Evolutionary conservation across 1,139 yeast species (phyloP).

Genomic region (Lodderomyces metapsilosis): DNA sequence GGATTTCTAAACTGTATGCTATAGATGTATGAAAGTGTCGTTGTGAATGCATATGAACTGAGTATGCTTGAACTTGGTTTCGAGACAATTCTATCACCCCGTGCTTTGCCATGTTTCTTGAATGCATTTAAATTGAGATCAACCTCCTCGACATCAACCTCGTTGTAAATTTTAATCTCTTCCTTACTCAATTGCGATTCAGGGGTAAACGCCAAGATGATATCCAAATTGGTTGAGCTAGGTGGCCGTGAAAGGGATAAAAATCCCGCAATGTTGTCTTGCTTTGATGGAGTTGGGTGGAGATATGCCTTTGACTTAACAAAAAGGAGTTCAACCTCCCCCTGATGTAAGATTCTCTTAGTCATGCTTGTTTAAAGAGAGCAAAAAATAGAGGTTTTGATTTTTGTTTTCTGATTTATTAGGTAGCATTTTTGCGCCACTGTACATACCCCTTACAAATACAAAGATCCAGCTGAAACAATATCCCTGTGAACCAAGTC

Average conservation of each 20-base stretch:
- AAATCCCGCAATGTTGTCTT: slow-evolving; percentile 79
- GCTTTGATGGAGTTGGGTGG: slow-evolving; percentile 73
- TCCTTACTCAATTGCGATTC: slow-evolving; percentile 52
- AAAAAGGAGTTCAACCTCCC: slow-evolving; percentile 45
- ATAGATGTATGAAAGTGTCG: slow-evolving; percentile 60
- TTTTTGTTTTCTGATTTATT: not conserved
- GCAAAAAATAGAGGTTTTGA: not conserved
- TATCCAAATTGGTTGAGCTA: slow-evolving; percentile 53
- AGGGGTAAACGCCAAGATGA: slow-evolving; percentile 73
- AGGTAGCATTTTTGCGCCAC: not conserved
- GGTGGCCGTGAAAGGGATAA: slow-evolving; percentile 60
- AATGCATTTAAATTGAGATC: slow-evolving; percentile 22
- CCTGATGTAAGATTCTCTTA: slow-evolving; percentile 12
- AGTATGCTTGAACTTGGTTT: slow-evolving; percentile 54
- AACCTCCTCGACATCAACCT: slow-evolving; percentile 49
- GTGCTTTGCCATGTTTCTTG: slow-evolving; percentile 15
- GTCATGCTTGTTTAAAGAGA: slow-evolving; percentile 1
- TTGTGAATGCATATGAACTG: slow-evolving; percentile 64
- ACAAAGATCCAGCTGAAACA: slow-evolving; percentile 93
- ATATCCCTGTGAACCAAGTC: slow-evolving; percentile 91
- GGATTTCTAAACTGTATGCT: slow-evolving; percentile 85
- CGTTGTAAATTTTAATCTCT: slow-evolving; percentile 49
- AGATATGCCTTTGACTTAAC: slow-evolving; percentile 72
- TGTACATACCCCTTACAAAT: slow-evolving; percentile 39
- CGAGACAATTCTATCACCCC: slow-evolving; percentile 32